phyloP scores from a whole-genome alignment of 2,329 filamentous ascomycete genomes.

The Westerdykella aurantiaca region DNA sequence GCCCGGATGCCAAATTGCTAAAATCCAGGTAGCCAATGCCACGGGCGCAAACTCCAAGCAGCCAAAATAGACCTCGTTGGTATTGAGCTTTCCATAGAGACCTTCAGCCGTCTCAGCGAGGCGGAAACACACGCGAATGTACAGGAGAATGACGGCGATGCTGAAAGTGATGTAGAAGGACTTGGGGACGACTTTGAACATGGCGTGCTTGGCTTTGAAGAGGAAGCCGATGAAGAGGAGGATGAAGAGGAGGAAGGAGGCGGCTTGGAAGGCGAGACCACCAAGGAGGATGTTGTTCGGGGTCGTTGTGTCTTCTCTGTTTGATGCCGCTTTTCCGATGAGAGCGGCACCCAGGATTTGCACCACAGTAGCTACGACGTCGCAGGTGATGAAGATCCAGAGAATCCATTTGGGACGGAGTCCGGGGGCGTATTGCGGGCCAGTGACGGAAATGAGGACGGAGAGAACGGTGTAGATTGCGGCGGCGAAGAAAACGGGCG shows the following conservation, averaged over 20 bases:
- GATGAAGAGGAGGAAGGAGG: slow-evolving; percentile 48
- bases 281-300: slow-evolving; percentile 53
- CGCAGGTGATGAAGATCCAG: slow-evolving; percentile 51
- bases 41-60: slow-evolving; percentile 52
- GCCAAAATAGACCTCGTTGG: slow-evolving; percentile 51
- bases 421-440: slow-evolving; percentile 38
- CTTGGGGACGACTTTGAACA: slow-evolving; percentile 26
- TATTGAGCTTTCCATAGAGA: slow-evolving; percentile 42
- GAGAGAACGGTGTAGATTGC: slow-evolving; percentile 53
- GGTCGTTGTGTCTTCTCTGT: slow-evolving; percentile 46
- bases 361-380: slow-evolving; percentile 49
- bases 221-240: slow-evolving; percentile 42
- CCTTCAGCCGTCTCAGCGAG: slow-evolving; percentile 52
- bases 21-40: slow-evolving; percentile 45
- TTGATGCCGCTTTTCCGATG: slow-evolving; percentile 47
- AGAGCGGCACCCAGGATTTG: slow-evolving; percentile 52
- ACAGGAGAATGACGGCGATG: slow-evolving; percentile 46
- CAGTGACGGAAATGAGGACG: slow-evolving; percentile 45
- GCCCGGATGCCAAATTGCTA: slow-evolving; percentile 45
- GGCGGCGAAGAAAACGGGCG: slow-evolving; percentile 54
- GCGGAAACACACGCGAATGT: slow-evolving; percentile 50
- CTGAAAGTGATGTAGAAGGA: slow-evolving; percentile 42
- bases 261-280: slow-evolving; percentile 51
- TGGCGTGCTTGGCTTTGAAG: slow-evolving; percentile 30
- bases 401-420: slow-evolving; percentile 46